These are phyloP conservation scores for Pichia phayaonensis DNA, from an alignment of 805 yeast genomes.

Conservation along the genomic window DNA sequence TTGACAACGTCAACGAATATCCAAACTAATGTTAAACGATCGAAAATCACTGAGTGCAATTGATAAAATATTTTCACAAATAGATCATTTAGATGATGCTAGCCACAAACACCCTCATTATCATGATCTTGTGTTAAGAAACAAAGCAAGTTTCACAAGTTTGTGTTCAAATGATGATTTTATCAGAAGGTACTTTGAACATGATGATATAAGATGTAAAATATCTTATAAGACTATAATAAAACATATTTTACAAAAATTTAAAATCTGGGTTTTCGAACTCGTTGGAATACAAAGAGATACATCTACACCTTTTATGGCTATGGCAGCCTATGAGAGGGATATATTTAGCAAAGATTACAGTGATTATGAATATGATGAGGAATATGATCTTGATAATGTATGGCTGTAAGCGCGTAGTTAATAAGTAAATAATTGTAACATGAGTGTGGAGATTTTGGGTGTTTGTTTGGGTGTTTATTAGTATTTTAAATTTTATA, in stretches of 20 bases:
- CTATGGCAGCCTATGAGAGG: neutral
- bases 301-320: neutral
- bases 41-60: neutral
- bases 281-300: neutral
- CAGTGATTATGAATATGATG: neutral
- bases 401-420: neutral
- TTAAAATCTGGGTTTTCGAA: conserved; percentile 4
- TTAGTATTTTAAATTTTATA: neutral
- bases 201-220: neutral
- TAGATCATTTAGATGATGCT: neutral
- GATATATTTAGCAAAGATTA: conserved; percentile 10
- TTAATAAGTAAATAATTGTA: neutral
- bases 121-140: neutral
- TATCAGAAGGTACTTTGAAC: neutral
- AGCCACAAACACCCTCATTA: neutral
- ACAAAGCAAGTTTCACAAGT: conserved; percentile 6
- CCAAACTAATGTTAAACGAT: neutral
- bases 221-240: neutral
- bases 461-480: neutral
- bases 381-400: conserved; percentile 8
- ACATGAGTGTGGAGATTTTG: neutral
- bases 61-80: neutral
- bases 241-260: neutral
- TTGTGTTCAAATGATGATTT: conserved; percentile 1
- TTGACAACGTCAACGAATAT: neutral